These are phyloP conservation scores for Dactylellina haptotyla DNA, from an alignment of 2,329 filamentous ascomycete genomes.

Conservation along the genomic window DNA sequence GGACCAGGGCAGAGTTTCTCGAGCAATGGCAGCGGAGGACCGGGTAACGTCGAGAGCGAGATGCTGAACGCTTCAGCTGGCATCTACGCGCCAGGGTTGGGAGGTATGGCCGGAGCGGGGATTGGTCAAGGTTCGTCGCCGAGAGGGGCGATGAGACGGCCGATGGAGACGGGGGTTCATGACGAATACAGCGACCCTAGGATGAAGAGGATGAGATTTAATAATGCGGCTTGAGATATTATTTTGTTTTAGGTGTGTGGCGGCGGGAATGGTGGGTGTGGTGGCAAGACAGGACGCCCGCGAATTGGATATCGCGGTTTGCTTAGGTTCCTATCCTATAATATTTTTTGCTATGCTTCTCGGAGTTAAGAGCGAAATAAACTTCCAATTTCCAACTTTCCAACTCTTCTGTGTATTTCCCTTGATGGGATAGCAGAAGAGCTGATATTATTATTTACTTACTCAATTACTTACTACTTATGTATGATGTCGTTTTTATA, in stretches of 20 bases:
- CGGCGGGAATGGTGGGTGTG: not conserved
- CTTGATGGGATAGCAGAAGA: slow-evolving; percentile 18
- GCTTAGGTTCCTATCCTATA: no score
- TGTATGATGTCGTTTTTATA: not conserved
- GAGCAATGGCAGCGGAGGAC: not conserved
- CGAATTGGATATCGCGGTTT: not conserved
- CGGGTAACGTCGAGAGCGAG: slow-evolving; percentile 16
- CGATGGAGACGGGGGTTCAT: slow-evolving; percentile 27
- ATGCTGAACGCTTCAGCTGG: slow-evolving; percentile 34
- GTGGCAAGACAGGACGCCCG: not conserved
- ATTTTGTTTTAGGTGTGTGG: not conserved
- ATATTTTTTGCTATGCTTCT: no score
- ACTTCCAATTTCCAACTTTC: not conserved
- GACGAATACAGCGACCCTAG: slow-evolving; percentile 41
- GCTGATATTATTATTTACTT: not conserved
- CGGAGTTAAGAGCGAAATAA: no score
- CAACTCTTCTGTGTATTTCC: not conserved
- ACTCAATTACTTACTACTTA: not conserved
- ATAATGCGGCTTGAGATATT: slow-evolving; percentile 12
- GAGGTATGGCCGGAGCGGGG: slow-evolving; percentile 1
- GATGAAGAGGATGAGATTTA: slow-evolving; percentile 53
- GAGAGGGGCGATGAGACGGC: slow-evolving; percentile 26
- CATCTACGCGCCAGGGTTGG: slow-evolving; percentile 25
- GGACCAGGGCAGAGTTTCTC: not conserved
- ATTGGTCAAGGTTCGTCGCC: slow-evolving; percentile 16